Evolutionary conservation across 2,329 filamentous ascomycete species (phyloP).

Genomic region (Arthrinium puccinioides): DNA sequence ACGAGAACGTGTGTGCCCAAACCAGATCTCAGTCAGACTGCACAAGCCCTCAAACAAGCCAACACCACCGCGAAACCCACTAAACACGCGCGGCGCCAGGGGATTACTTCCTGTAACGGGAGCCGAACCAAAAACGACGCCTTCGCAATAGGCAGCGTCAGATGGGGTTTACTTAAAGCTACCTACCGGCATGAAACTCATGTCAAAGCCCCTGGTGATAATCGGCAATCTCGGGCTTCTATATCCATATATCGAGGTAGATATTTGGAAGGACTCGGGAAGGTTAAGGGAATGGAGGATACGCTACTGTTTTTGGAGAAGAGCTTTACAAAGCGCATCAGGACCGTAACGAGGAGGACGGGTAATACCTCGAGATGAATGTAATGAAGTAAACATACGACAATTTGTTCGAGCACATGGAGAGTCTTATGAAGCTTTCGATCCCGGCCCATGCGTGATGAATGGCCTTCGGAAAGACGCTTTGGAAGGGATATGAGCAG

Average conservation of each 20-base stretch:
- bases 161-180: background rate
- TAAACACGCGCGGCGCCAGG: background rate
- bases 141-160: too few relatives aligned
- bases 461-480: too few relatives aligned
- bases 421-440: background rate
- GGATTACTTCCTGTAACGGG: background rate
- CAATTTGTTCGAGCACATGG: background rate
- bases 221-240: background rate
- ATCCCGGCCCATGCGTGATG: background rate
- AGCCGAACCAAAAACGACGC: too few relatives aligned
- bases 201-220: background rate
- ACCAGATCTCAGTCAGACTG: background rate
- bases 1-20: background rate
- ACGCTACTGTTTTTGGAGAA: background rate
- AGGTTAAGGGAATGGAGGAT: background rate
- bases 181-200: background rate
- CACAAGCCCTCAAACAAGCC: background rate
- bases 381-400: background rate
- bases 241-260: background rate
- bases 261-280: background rate
- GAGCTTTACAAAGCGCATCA: background rate
- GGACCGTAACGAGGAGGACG: background rate
- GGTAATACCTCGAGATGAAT: background rate
- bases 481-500: too few relatives aligned
- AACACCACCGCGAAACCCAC: background rate